Evolutionary conservation across 2,329 filamentous ascomycete genomes (phyloP).

Genomic region (Aquanectria penicillioides): DNA sequence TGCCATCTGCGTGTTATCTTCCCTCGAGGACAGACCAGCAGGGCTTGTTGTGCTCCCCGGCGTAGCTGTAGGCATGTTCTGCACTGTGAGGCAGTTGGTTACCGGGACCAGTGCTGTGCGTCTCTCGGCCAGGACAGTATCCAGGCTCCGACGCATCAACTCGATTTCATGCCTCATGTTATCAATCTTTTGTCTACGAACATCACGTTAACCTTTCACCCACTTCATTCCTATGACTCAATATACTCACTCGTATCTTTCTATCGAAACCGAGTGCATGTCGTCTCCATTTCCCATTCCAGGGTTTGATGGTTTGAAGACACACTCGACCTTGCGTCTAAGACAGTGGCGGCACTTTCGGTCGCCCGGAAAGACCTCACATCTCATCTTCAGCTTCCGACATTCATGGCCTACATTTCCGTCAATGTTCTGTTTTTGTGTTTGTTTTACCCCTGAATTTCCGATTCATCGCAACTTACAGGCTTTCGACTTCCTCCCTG

Average conservation of each 20-base stretch:
- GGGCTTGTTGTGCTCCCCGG: slow-evolving; percentile 41
- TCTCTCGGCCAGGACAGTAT: slow-evolving; percentile 27
- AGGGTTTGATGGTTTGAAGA: slow-evolving; percentile 15
- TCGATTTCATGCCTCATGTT: slow-evolving; percentile 36
- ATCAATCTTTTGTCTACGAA: slow-evolving; percentile 40
- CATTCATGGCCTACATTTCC: slow-evolving; percentile 19
- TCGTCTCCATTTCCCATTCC: slow-evolving; percentile 1
- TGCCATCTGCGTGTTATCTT: slow-evolving; percentile 31
- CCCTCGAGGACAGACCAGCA: slow-evolving; percentile 20
- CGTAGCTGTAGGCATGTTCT: slow-evolving; percentile 36
- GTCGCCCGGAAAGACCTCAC: slow-evolving; percentile 26
- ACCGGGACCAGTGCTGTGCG: background rate
- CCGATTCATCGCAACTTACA: slow-evolving; percentile 7
- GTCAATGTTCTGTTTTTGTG: background rate
- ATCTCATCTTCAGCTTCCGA: slow-evolving; percentile 29
- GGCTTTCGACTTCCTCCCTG: slow-evolving; percentile 27
- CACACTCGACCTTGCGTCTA: slow-evolving; percentile 26
- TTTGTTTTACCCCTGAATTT: no score
- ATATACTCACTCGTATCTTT: slow-evolving; percentile 20
- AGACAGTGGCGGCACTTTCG: slow-evolving; percentile 26
- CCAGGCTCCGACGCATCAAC: slow-evolving; percentile 35
- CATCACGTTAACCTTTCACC: background rate
- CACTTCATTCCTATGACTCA: background rate
- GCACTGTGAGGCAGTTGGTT: background rate
- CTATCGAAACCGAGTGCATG: background rate